Conservation (phyloP, 345 rosid species). For the Reutealis trisperma region DNA sequence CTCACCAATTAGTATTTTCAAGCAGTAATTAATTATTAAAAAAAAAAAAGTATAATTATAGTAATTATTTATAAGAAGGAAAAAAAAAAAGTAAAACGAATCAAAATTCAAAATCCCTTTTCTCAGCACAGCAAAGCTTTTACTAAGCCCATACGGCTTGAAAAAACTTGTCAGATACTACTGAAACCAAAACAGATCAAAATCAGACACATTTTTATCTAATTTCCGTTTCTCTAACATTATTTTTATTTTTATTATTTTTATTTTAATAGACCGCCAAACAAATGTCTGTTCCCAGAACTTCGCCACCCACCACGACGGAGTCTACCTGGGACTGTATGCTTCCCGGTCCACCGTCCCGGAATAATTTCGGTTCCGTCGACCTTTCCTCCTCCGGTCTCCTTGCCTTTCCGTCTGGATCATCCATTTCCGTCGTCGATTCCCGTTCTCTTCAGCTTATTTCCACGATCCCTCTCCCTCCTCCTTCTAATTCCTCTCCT, state of each 20-base stretch:
- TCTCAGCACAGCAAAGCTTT: too few relatives aligned
- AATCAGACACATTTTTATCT: background rate
- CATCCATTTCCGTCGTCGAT: constrained; percentile 75
- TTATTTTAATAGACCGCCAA: background rate
- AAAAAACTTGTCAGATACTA: too few relatives aligned
- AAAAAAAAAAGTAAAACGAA: too few relatives aligned
- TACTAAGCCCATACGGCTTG: too few relatives aligned
- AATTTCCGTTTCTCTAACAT: background rate
- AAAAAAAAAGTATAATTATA: too few relatives aligned
- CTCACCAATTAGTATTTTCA: too few relatives aligned
- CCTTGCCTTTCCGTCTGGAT: constrained; percentile 83
- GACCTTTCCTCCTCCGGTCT: constrained; percentile 79
- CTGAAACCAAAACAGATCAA: background rate
- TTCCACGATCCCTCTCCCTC: constrained; percentile 73
- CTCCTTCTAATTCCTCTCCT: constrained; percentile 41
- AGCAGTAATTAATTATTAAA: too few relatives aligned
- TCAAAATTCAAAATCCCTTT: too few relatives aligned
- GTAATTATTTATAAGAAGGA: too few relatives aligned
- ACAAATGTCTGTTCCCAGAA: constrained; percentile 42
- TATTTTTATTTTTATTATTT: background rate
- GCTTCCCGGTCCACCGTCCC: constrained; percentile 93
- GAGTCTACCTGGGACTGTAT: constrained; percentile 57
- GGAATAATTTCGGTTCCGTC: constrained; percentile 87
- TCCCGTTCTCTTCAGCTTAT: constrained; percentile 86
- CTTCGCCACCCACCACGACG: constrained; percentile 16